phyloP scores from a whole-genome alignment of 2,329 filamentous ascomycete genomes.

The Pseudocercospora macadamiae region DNA sequence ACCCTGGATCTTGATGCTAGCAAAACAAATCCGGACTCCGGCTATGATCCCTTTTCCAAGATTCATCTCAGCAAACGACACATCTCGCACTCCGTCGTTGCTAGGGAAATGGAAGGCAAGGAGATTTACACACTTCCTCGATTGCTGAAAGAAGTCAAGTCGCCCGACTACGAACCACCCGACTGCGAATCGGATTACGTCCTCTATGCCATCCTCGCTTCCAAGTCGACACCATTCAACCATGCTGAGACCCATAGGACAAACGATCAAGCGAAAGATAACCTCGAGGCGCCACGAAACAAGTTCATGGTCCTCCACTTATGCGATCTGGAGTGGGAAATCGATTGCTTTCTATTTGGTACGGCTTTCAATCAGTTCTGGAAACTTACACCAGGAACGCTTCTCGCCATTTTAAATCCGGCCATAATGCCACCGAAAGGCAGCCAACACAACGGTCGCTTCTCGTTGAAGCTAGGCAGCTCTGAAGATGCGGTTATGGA shows the following conservation, averaged over 20 bases:
- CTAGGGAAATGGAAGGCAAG: slow-evolving; percentile 76
- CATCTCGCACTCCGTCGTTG: slow-evolving; percentile 77
- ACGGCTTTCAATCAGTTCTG: slow-evolving; percentile 90
- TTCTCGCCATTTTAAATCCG: slow-evolving; percentile 90
- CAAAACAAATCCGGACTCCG: slow-evolving; percentile 42
- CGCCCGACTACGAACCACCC: slow-evolving; percentile 76
- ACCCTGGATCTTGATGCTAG: slow-evolving; percentile 14
- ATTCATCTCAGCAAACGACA: slow-evolving; percentile 82
- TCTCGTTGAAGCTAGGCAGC: slow-evolving; percentile 81
- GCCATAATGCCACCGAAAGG: slow-evolving; percentile 84
- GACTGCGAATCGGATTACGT: slow-evolving; percentile 89
- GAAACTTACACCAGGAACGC: slow-evolving; percentile 88
- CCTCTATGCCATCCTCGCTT: slow-evolving; percentile 82
- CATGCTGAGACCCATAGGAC: slow-evolving; percentile 53
- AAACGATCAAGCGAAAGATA: slow-evolving; percentile 50
- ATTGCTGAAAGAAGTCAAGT: slow-evolving; percentile 77
- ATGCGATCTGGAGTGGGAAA: slow-evolving; percentile 84
- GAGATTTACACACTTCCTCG: slow-evolving; percentile 78
- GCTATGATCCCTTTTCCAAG: slow-evolving; percentile 84
- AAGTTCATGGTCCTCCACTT: slow-evolving; percentile 94
- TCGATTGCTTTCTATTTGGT: slow-evolving; percentile 91
- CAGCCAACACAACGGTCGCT: slow-evolving; percentile 76
- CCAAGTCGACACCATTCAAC: slow-evolving; percentile 79
- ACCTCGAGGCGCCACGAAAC: slow-evolving; percentile 58
- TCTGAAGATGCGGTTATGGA: slow-evolving; percentile 89